Base-by-base conservation (phyloP, 2,329 filamentous ascomycete genomes). In the Cladophialophora bantiana region DNA sequence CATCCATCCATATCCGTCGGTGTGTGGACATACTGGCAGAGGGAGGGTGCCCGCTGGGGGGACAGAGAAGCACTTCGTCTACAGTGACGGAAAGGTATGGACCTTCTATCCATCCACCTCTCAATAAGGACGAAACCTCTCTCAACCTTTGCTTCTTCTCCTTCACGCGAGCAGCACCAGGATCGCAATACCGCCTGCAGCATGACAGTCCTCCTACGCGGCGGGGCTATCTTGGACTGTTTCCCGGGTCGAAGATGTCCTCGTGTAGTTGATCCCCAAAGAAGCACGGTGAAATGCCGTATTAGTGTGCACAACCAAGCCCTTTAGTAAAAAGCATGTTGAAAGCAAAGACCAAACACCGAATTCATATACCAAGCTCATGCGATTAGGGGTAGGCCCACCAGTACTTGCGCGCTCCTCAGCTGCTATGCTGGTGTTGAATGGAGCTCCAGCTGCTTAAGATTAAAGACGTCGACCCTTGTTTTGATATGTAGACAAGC, bases 401-500 rank as follows among this genome's bases (percentile, higher is more conserved):
- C 3, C 26, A 26, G 26, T 26, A 26, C 26, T 26, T 26, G 26
- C 26, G 26, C 26, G 26, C 26, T 26, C 26, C 26, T 26, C 26
- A 3, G 26, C 26, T 26, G 26, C 26, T 2, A 26, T 26, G 26
- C 26, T 26, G 26, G 26, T 26, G 26, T 26, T 3, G 26, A 26
- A 26, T 26, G 3, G 26, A 26, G 26, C 26, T 26, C 26, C 26
- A 3, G 26, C 26, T 26, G 26, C 26, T 26, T 26, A 84, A 83
- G 0, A 84, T 69, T 15, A 84, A 62, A 0, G 77, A 82, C 2
- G 66, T 70, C 0, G 82, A 83, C 0, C 74, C 78, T 7, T 73
- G 76, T 0, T 73, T 73, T 74, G 18, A 79, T 79, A 2, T 83
- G 73, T 0, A 84, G 56, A 0, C 81, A 5, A 84, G 68, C n/a